These are phyloP conservation scores for Beauveria caledonica DNA, from an alignment of 2,329 filamentous ascomycete species.

Conservation along the genomic window DNA sequence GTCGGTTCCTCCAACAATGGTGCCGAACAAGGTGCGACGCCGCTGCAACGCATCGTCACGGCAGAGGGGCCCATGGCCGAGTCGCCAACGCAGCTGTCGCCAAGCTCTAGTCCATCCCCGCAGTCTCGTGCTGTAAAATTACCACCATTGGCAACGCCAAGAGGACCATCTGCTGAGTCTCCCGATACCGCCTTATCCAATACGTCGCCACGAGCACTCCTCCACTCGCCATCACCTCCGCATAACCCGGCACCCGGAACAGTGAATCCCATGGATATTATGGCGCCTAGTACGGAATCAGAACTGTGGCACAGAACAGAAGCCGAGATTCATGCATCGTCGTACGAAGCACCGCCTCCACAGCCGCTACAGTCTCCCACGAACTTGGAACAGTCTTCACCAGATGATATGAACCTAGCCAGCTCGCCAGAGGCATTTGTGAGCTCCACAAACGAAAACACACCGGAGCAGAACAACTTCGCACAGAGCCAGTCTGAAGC, in stretches of 20 bases:
- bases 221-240: constrained; percentile 22
- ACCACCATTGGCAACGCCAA: constrained; percentile 3
- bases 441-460: background rate
- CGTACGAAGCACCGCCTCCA: constrained; percentile 19
- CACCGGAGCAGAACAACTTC: background rate
- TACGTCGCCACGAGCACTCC: background rate
- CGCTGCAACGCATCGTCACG: constrained; percentile 12
- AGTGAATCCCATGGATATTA: constrained; percentile 47
- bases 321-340: constrained; percentile 25
- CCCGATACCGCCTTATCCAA: constrained; percentile 14
- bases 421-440: background rate
- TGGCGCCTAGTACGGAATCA: constrained; percentile 34
- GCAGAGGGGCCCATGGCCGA: constrained; percentile 18
- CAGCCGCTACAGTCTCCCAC: background rate
- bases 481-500: constrained; percentile 11
- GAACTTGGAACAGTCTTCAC: background rate
- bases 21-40: constrained; percentile 7
- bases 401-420: background rate
- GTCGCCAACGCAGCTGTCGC: constrained; percentile 24
- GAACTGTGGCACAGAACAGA: constrained; percentile 31
- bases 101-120: constrained; percentile 8
- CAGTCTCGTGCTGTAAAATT: background rate
- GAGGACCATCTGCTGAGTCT: constrained; percentile 8
- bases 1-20: constrained; percentile 7
- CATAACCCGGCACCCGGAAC: constrained; percentile 34